Evolutionary conservation across 2,329 filamentous ascomycete species (phyloP).

Genomic region (Fusarium anguioides): DNA sequence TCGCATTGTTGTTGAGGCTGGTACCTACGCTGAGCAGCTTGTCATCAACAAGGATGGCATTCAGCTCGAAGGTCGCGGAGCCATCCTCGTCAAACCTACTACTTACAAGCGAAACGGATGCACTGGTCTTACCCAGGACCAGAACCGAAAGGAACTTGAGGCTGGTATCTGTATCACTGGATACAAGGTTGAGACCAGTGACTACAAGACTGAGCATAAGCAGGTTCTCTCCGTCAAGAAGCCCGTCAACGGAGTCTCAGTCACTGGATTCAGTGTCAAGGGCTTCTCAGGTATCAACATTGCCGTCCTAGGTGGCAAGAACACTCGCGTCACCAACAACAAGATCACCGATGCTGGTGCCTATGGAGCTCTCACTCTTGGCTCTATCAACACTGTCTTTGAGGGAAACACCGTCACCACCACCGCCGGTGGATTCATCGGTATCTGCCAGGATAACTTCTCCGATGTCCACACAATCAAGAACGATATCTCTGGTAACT

Average conservation of each 20-base stretch:
- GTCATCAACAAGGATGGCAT: conserved; percentile 50
- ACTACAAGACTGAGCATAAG: conserved; percentile 47
- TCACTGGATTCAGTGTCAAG: conserved; percentile 49
- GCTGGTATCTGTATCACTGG: conserved; percentile 52
- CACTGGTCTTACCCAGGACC: conserved; percentile 45
- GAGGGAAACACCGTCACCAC: conserved; percentile 45
- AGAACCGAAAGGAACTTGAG: conserved; percentile 17
- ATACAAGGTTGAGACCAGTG: conserved; percentile 38
- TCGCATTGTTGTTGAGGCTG: conserved; percentile 48
- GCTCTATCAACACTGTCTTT: conserved; percentile 47
- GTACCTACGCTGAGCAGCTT: conserved; percentile 51
- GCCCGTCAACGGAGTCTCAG: conserved; percentile 46
- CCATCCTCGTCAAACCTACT: conserved; percentile 43
- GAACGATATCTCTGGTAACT: conserved; percentile 48
- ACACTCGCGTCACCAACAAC: conserved; percentile 34
- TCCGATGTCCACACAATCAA: conserved; percentile 43
- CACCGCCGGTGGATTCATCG: conserved; percentile 41
- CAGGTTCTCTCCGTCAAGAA: conserved; percentile 43
- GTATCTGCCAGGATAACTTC: conserved; percentile 52
- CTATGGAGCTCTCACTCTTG: conserved; percentile 53
- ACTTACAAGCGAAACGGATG: conserved; percentile 45
- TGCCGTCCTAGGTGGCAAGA: conserved; percentile 49
- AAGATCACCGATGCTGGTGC: conserved; percentile 28
- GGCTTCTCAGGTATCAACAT: conserved; percentile 52
- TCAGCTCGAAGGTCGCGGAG: conserved; percentile 46